Evolutionary conservation across 345 rosid genomes (phyloP).

Genomic region (Eucalyptus dawsonii): DNA sequence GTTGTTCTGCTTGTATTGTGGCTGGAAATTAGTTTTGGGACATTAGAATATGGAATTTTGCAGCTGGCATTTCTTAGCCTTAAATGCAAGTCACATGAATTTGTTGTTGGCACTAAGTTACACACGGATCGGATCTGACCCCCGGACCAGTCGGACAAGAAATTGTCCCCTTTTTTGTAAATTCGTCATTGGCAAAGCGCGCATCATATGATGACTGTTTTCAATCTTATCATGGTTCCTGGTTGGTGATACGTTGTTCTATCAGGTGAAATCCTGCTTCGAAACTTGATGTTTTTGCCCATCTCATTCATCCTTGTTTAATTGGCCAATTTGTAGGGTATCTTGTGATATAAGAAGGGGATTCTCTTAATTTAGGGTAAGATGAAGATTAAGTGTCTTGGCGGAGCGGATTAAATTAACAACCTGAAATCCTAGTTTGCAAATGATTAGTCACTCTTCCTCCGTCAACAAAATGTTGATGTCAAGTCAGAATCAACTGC

Average conservation of each 20-base stretch:
- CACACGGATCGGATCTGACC: neutral
- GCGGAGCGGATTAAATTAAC: neutral
- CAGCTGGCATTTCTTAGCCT: neutral
- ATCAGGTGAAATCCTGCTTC: neutral
- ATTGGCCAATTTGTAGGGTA: neutral
- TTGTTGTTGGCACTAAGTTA: neutral
- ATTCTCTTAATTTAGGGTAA: neutral
- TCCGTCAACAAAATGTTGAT: neutral
- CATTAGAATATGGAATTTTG: neutral
- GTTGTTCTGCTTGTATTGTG: neutral
- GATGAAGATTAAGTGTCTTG: neutral
- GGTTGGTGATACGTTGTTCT: neutral
- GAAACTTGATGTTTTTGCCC: neutral
- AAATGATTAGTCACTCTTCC: neutral
- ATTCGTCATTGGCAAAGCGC: neutral
- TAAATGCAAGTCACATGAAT: neutral
- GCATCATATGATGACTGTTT: neutral
- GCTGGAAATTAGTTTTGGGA: neutral
- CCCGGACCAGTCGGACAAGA: neutral
- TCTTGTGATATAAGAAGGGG: neutral
- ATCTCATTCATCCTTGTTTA: neutral
- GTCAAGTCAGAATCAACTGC: neutral
- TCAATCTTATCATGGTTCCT: neutral
- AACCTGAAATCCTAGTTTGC: neutral
- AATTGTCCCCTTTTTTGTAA: neutral